Conservation (phyloP, 2,329 filamentous ascomycete species). For the Huntiella abstrusa region DNA sequence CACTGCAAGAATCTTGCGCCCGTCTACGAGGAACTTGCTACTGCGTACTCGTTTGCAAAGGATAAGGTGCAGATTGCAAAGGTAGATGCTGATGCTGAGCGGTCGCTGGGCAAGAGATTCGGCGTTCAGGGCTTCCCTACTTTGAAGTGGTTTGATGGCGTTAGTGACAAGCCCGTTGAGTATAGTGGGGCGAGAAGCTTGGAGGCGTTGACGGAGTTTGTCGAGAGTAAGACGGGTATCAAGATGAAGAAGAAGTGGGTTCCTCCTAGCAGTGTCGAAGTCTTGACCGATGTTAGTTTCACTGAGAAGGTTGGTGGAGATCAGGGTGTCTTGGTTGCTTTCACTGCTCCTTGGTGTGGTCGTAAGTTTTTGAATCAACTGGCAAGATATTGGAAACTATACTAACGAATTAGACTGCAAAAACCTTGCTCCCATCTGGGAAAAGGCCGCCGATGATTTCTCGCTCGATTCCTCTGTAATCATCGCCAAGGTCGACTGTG, state of each 20-base stretch:
- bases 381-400: not conserved
- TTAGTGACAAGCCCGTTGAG: conserved; percentile 66
- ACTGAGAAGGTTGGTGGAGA: conserved; percentile 59
- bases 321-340: conserved; percentile 83
- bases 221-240: conserved; percentile 71
- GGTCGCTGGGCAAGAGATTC: conserved; percentile 65
- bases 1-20: conserved; percentile 98
- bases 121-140: conserved; percentile 91
- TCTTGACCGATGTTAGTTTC: conserved; percentile 67
- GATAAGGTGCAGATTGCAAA: conserved; percentile 74
- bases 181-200: conserved; percentile 78
- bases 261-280: conserved; percentile 55
- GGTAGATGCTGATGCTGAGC: conserved; percentile 85
- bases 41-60: conserved; percentile 50
- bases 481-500: conserved; percentile 89
- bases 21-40: conserved; percentile 77
- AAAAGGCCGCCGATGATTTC: conserved; percentile 69
- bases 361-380: conserved; percentile 42
- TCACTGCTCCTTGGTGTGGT: conserved; percentile 96
- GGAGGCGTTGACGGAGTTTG: conserved; percentile 64
- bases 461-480: conserved; percentile 57
- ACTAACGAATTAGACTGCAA: conserved; percentile 69
- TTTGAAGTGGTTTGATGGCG: conserved; percentile 93
- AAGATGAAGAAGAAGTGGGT: conserved; percentile 61
- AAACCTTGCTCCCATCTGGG: conserved; percentile 75